Evolutionary conservation across 2,329 filamentous ascomycete genomes (phyloP).

Genomic region (Ophiostoma novo-ulmi): DNA sequence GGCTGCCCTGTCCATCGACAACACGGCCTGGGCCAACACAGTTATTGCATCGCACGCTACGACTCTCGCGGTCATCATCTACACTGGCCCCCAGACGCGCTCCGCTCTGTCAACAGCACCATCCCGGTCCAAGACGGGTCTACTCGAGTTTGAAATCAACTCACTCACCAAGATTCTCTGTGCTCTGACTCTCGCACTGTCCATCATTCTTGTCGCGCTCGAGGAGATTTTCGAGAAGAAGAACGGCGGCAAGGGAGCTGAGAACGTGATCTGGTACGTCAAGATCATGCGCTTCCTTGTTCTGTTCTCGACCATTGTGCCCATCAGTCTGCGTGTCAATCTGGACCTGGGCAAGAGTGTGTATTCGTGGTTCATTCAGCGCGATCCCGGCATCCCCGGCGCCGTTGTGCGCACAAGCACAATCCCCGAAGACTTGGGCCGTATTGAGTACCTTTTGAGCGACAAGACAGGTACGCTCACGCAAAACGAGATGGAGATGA

Average conservation of each 20-base stretch:
- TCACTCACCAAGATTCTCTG: conserved; percentile 94
- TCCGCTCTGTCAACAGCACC: conserved; percentile 89
- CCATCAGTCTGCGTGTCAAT: conserved; percentile 93
- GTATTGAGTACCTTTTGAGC: conserved; percentile 92
- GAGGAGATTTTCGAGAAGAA: conserved; percentile 65
- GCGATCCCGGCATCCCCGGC: conserved; percentile 80
- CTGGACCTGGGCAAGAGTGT: conserved; percentile 95
- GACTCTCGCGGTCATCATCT: conserved; percentile 84
- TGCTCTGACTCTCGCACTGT: conserved; percentile 77
- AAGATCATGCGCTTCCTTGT: conserved; percentile 98
- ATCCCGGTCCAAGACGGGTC: conserved; percentile 86
- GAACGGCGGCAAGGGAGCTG: conserved; percentile 41
- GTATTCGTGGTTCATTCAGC: conserved; percentile 92
- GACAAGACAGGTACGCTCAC: conserved; percentile 98
- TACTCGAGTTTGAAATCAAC: conserved; percentile 95
- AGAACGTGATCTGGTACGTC: conserved; percentile 75
- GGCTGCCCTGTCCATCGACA: conserved; percentile 84
- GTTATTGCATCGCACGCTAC: conserved; percentile 89
- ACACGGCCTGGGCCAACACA: conserved; percentile 98
- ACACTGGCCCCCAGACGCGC: conserved; percentile 89
- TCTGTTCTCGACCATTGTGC: conserved; percentile 97
- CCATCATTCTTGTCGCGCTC: conserved; percentile 79
- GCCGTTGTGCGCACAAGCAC: conserved; percentile 95
- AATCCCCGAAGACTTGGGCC: conserved; percentile 90
- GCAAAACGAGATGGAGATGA: conserved; percentile 98